These are phyloP conservation scores for Arthrobotrys entomopaga DNA, from an alignment of 2,329 filamentous ascomycete species.

Conservation along the genomic window DNA sequence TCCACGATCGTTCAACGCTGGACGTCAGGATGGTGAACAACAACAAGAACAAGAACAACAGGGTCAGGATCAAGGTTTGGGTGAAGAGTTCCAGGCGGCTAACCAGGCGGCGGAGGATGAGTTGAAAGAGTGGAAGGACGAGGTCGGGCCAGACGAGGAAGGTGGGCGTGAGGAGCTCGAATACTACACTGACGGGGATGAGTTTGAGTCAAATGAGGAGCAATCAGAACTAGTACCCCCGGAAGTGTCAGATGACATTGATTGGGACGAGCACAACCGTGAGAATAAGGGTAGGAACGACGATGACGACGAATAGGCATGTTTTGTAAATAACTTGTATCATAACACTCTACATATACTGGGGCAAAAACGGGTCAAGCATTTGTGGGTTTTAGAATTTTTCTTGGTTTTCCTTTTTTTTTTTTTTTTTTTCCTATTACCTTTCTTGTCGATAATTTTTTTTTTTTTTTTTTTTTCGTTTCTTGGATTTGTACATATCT, in stretches of 20 bases:
- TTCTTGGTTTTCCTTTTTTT: neutral
- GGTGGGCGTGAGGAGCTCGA: neutral
- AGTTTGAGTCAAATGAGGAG: neutral
- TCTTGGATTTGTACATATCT: slow-evolving; percentile 9
- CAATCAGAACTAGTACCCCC: neutral
- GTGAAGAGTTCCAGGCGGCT: neutral
- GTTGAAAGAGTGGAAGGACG: neutral
- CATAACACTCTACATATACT: neutral
- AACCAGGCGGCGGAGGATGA: neutral
- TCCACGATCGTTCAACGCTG: slow-evolving; percentile 1
- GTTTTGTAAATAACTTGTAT: slow-evolving; percentile 35
- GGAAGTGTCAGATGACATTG: no score
- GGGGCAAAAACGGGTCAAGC: neutral
- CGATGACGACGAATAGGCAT: slow-evolving; percentile 18
- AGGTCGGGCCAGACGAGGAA: neutral
- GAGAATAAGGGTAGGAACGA: neutral
- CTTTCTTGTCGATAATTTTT: neutral
- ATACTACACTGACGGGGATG: neutral
- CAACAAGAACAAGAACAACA: neutral
- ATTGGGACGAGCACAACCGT: no score
- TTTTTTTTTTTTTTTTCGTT: neutral
- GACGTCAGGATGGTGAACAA: neutral
- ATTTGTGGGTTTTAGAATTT: neutral
- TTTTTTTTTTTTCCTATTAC: no score
- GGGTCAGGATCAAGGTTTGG: neutral